Percentiles rank a stretch among this genome's conserved stretches.
Conservation (phyloP, 768 basidiomycete genomes). For the Coprinellus micaceus region DNA sequence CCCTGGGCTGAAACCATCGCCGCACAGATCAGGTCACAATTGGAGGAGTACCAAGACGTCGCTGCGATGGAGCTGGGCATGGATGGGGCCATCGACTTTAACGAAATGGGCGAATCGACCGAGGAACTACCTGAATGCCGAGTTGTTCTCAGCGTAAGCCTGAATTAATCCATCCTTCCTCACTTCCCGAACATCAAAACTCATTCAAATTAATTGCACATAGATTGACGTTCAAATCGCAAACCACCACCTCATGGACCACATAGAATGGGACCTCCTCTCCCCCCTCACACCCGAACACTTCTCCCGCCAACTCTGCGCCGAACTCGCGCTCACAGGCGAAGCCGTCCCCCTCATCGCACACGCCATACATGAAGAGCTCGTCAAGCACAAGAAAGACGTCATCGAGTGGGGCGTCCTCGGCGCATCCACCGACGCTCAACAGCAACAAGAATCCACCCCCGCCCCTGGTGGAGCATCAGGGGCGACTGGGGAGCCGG, state of each 20-base stretch:
- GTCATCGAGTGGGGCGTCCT: slow-evolving; percentile 93
- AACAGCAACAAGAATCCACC: background rate
- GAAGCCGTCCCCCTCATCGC: slow-evolving; percentile 87
- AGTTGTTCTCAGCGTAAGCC: slow-evolving; percentile 71
- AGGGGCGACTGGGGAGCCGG: slow-evolving; percentile 32
- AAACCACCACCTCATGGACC: slow-evolving; percentile 85
- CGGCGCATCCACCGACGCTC: slow-evolving; percentile 23
- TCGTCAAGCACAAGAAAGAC: slow-evolving; percentile 93
- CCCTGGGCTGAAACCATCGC: slow-evolving; percentile 78
- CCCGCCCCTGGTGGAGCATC: slow-evolving; percentile 25
- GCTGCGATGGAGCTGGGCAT: slow-evolving; percentile 72
- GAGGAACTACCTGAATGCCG: slow-evolving; percentile 75
- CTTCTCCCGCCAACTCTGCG: slow-evolving; percentile 76
- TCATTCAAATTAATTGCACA: slow-evolving; percentile 1
- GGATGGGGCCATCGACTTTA: slow-evolving; percentile 49
- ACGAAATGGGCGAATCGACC: slow-evolving; percentile 36
- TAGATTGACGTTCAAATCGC: slow-evolving; percentile 98
- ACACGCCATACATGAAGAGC: slow-evolving; percentile 92
- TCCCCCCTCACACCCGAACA: slow-evolving; percentile 86
- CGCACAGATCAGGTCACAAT: slow-evolving; percentile 83
- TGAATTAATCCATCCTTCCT: background rate
- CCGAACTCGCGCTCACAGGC: slow-evolving; percentile 83
- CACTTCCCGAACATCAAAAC: background rate
- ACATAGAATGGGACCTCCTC: slow-evolving; percentile 98
- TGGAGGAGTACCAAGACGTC: slow-evolving; percentile 85